Percentiles rank a stretch among this genome's conserved stretches.
Conservation (phyloP, 352 stramenopile species). For the Phytophthora podocarpi region DNA sequence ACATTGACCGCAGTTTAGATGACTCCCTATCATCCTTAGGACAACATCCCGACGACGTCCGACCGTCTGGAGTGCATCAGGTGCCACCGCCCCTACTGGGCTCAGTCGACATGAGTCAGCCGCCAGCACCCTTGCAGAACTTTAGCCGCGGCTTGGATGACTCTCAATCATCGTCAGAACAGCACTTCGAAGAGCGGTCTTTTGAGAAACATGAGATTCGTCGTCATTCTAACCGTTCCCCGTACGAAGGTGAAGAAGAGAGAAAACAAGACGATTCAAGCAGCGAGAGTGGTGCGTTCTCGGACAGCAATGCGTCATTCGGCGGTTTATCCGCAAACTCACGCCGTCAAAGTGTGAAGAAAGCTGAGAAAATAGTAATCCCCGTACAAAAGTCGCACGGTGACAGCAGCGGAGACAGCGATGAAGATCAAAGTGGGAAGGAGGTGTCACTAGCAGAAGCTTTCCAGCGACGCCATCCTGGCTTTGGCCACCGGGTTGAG, state of each 20-base stretch:
- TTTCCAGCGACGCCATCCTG: constrained; percentile 61
- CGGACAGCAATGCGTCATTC: neutral
- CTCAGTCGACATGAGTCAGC: constrained; percentile 54
- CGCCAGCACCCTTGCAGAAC: constrained; percentile 34
- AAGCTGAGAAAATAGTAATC: constrained; percentile 25
- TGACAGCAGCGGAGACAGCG: constrained; percentile 1
- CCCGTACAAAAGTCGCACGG: constrained; percentile 10
- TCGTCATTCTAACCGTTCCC: neutral
- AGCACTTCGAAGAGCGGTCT: neutral
- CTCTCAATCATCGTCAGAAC: constrained; percentile 11
- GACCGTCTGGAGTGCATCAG: too few species aligned
- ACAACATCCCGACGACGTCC: too few species aligned
- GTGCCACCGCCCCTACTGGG: constrained; percentile 45
- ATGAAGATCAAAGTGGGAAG: constrained; percentile 2
- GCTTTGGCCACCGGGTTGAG: constrained; percentile 46
- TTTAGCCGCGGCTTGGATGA: neutral
- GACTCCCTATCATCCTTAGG: too few species aligned
- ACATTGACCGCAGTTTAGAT: neutral
- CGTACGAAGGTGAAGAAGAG: constrained; percentile 35
- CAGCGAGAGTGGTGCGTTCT: constrained; percentile 15
- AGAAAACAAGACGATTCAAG: constrained; percentile 23
- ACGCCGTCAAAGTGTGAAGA: constrained; percentile 12
- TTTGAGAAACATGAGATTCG: neutral
- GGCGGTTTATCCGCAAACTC: constrained; percentile 10
- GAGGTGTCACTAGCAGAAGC: constrained; percentile 59